Base-by-base conservation (phyloP, 2,329 filamentous ascomycete species). In the Aureobasidium sp. region DNA sequence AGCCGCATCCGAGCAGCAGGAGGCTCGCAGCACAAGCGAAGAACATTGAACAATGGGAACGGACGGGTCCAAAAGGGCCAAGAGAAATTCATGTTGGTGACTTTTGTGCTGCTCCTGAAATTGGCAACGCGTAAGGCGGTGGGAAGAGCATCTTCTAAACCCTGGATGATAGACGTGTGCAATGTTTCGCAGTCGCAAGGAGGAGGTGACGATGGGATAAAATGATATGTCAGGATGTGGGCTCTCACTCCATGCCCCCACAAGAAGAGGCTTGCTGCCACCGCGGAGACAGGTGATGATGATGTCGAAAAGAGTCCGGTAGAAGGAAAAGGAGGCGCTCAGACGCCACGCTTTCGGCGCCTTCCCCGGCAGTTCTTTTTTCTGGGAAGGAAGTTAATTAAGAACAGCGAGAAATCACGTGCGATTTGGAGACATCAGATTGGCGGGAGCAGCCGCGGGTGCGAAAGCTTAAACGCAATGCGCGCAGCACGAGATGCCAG, bases 231-330 rank as follows among this genome's bases (percentile, higher is more conserved):
- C 51, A 55, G 13, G 11, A 27, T 15, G 27, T 55, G 38, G 51
- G n/a, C 37, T 55, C 11, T 55, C 25, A 33, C 37, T 42, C 37
- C 25, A 43, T 33, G 38, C 17, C 51, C 49, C 51, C 51, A 33
- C 51, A 55, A 19, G 15, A 17, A 15, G 38, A 55, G 51, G 51
- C 51, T 43, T 29, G 23, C 19, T 40, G 21, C 15, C 27, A 43
- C 37, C 51, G 51, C 51, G 51, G 51, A 55, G 51, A 43, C 51
- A 53, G 40, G 27, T 7, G 27, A 57, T 35, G 19, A 46, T 37
- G 38, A 45, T 57, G 53, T 57, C 13, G 53, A 29, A 37, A 33
- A 40, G 27, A 45, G 40, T 46, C 46, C 15, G 53, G 17, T 43
- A 33, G 25, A 38, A 31, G 27, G 38, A 31, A 19, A 57, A 27